A percentile compares a stretch with the other conserved stretches of the same genome.
Conservation (phyloP, 495 filamentous ascomycete genomes). For the Podospora comata region DNA sequence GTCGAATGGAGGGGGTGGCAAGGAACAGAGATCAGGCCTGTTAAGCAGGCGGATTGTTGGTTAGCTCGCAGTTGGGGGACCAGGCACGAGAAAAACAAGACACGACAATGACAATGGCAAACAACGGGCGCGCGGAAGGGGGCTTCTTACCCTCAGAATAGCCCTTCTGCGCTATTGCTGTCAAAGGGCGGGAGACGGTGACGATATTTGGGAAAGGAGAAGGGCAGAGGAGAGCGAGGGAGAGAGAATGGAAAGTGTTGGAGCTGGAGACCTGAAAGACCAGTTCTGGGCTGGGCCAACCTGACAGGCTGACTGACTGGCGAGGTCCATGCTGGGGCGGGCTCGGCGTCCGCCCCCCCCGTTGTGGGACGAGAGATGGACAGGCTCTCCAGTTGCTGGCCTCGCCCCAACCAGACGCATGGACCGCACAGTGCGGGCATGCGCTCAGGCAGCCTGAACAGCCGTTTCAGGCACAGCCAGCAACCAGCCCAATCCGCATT, state of each 20-base stretch:
- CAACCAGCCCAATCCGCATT: neutral
- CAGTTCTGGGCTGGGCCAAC: constrained; percentile 9
- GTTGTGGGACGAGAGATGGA: constrained; percentile 6
- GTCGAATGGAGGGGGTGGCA: constrained; percentile 17
- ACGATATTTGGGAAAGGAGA: constrained; percentile 18
- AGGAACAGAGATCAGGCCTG: constrained; percentile 21
- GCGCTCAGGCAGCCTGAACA: constrained; percentile 5
- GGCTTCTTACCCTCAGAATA: constrained; percentile 24
- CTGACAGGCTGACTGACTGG: constrained; percentile 11
- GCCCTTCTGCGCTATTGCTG: constrained; percentile 19
- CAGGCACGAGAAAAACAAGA: constrained; percentile 4
- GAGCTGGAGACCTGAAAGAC: constrained; percentile 8
- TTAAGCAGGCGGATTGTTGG: constrained; percentile 4
- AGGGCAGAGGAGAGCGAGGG: constrained; percentile 22
- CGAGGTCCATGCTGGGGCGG: constrained; percentile 4
- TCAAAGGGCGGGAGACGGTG: constrained; percentile 13
- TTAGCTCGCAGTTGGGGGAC: constrained; percentile 4
- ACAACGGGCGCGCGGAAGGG: neutral
- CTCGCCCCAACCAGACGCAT: constrained; percentile 18
- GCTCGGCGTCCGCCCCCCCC: constrained; percentile 7
- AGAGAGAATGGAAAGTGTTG: constrained; percentile 21
- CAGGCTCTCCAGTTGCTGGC: constrained; percentile 12
- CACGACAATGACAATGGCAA: constrained; percentile 1
- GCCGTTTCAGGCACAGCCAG: constrained; percentile 21
- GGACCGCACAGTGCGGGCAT: constrained; percentile 21